Conservation (phyloP, 1,284 basidiomycete species). For the Rhodofomes roseus region DNA sequence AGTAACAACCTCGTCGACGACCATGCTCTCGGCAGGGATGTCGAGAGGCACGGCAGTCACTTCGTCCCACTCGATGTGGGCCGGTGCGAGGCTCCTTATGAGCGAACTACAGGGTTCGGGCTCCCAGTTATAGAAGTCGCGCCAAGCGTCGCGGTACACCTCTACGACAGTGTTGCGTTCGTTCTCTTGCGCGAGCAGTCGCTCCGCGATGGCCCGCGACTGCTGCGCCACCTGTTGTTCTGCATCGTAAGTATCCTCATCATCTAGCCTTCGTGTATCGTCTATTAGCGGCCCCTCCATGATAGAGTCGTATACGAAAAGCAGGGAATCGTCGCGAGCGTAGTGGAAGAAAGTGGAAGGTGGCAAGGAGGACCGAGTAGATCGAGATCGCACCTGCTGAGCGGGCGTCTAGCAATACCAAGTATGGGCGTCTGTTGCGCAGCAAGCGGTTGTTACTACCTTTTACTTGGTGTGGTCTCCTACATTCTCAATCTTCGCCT, state of each 20-base stretch:
- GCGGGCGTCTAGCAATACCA: too few relatives aligned
- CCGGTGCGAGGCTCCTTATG: conserved; percentile 5
- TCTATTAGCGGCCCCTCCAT: too few relatives aligned
- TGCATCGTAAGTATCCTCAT: too few relatives aligned
- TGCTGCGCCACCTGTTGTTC: background rate
- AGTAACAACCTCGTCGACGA: background rate
- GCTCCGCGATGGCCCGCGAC: background rate
- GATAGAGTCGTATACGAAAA: too few relatives aligned
- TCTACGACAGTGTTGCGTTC: background rate
- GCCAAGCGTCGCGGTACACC: conserved; percentile 30
- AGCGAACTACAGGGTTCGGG: conserved; percentile 11
- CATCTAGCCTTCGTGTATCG: too few relatives aligned
- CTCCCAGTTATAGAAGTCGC: conserved; percentile 35
- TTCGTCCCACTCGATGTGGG: background rate
- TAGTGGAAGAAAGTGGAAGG: too few relatives aligned
- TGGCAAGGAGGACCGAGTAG: too few relatives aligned
- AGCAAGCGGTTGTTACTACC: background rate
- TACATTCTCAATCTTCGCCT: background rate
- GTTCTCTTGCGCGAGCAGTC: background rate
- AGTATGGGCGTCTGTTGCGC: too few relatives aligned
- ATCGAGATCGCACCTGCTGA: too few relatives aligned
- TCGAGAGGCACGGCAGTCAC: background rate
- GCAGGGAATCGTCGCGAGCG: too few relatives aligned
- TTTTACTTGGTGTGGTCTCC: background rate
- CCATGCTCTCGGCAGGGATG: conserved; percentile 1